Evolutionary conservation across 169 alveolate species (phyloP).

Genomic region (Plasmodium inui): DNA sequence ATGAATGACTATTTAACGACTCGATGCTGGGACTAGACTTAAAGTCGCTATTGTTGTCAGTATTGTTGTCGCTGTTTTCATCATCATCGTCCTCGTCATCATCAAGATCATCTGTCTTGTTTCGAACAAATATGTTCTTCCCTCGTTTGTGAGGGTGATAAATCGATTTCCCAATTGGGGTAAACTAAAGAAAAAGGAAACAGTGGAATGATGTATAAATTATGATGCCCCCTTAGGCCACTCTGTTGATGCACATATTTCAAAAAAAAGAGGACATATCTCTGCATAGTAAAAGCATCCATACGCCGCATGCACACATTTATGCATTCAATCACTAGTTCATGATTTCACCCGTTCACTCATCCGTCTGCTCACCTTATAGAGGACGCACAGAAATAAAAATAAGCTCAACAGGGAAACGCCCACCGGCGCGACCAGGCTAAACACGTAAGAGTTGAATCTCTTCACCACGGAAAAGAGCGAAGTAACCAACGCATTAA

Average conservation of each 20-base stretch:
- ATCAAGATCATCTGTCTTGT: neutral
- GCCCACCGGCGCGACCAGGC: neutral
- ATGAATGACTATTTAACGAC: neutral
- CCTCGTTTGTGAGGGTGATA: neutral
- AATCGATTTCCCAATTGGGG: neutral
- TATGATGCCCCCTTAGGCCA: neutral
- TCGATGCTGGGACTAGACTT: neutral
- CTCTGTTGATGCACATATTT: neutral
- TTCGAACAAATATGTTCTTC: neutral
- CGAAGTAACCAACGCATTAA: constrained; percentile 10
- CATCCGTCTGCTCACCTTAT: neutral
- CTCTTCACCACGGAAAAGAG: neutral
- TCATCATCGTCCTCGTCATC: neutral
- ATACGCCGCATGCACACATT: neutral
- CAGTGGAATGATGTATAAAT: neutral
- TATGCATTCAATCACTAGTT: neutral
- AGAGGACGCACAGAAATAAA: neutral
- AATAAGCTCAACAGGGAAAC: neutral
- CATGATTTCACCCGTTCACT: neutral
- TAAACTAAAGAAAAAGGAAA: neutral
- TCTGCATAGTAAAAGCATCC: neutral
- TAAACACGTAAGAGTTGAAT: neutral
- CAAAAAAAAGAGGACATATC: neutral
- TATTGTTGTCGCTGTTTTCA: neutral
- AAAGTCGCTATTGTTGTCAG: neutral